Evolutionary conservation across 768 basidiomycete species (phyloP).

Genomic region (Tricholoma matsutake): DNA sequence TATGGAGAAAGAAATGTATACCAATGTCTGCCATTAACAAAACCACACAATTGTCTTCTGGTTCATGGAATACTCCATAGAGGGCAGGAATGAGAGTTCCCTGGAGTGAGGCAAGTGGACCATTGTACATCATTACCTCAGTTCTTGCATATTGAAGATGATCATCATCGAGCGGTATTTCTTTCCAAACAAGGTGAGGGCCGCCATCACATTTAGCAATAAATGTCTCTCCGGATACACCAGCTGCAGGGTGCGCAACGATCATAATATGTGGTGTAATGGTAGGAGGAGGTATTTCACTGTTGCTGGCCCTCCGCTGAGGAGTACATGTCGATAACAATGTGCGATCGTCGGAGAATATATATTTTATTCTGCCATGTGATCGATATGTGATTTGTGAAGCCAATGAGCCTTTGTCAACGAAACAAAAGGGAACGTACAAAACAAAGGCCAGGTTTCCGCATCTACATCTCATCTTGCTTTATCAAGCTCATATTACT

Average conservation of each 20-base stretch:
- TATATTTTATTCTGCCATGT: not conserved
- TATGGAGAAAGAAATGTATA: not conserved
- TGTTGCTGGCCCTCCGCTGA: not conserved
- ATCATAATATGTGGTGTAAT: conserved; percentile 1
- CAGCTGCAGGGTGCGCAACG: not conserved
- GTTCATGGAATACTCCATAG: conserved; percentile 1
- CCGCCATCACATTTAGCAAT: not conserved
- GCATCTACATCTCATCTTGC: not conserved
- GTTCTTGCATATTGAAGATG: conserved; percentile 1
- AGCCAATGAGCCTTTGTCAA: not conserved
- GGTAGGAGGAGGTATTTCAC: not conserved
- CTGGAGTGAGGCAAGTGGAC: conserved; percentile 1
- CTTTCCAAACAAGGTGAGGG: conserved; percentile 1
- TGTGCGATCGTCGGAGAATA: conserved; percentile 1
- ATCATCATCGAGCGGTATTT: conserved; percentile 1
- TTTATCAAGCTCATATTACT: not conserved
- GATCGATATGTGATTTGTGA: not conserved
- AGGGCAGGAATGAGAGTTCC: conserved; percentile 1
- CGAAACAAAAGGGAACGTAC: not conserved
- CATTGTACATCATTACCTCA: conserved; percentile 2
- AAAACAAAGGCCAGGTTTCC: not conserved
- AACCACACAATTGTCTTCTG: not conserved
- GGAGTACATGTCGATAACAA: not conserved
- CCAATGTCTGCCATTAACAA: not conserved
- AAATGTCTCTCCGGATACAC: not conserved